Evolutionary conservation across 202 grass and related monocot species (phyloP).

Genomic region (Panicum virgatum): DNA sequence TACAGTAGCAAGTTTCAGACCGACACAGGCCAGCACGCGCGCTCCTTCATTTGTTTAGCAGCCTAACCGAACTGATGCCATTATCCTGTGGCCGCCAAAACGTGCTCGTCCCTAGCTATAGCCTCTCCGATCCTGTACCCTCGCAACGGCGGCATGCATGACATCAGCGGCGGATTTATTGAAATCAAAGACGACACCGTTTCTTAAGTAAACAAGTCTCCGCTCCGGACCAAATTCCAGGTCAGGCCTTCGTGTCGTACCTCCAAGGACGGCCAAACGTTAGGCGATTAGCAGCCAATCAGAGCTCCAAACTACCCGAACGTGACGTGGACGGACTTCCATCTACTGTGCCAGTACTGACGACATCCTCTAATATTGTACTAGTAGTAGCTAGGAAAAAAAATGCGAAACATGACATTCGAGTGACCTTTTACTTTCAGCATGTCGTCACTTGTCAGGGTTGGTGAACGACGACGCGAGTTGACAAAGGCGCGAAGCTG

Average conservation of each 20-base stretch:
- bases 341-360: too few species aligned
- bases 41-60: background rate
- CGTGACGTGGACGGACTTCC: too few species aligned
- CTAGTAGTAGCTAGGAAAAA: too few species aligned
- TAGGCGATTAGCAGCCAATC: constrained; percentile 16
- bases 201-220: background rate
- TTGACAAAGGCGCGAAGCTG: background rate
- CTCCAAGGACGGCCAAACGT: constrained; percentile 14
- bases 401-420: background rate
- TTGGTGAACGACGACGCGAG: constrained; percentile 12
- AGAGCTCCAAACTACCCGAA: background rate
- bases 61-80: background rate
- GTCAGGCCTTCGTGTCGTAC: background rate
- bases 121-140: background rate
- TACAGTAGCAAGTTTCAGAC: background rate
- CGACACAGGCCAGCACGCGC: background rate
- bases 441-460: background rate
- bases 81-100: constrained; percentile 6
- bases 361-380: too few species aligned
- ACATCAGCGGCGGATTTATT: background rate
- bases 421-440: background rate
- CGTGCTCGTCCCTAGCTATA: background rate
- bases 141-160: background rate
- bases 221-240: constrained; percentile 16
- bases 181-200: background rate